phyloP scores from a whole-genome alignment of 2,329 filamentous ascomycete species.

The Elsinoe fawcettii region DNA sequence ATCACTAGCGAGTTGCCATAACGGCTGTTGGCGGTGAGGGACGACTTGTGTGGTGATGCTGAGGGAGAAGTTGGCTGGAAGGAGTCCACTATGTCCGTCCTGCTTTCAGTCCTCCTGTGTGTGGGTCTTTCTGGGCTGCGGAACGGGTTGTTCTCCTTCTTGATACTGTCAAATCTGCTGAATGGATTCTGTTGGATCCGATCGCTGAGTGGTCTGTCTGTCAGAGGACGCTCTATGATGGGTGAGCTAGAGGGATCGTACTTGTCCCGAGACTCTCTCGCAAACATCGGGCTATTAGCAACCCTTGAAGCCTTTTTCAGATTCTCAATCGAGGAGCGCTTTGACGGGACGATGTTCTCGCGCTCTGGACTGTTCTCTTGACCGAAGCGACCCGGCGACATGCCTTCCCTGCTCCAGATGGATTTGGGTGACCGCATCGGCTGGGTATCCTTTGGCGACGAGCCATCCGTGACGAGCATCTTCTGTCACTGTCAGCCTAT shows the following conservation, averaged over 20 bases:
- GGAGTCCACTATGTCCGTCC: slow-evolving; percentile 29
- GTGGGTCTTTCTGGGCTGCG: slow-evolving; percentile 22
- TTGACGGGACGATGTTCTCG: slow-evolving; percentile 55
- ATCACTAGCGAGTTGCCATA: slow-evolving; percentile 57
- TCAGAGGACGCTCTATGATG: slow-evolving; percentile 72
- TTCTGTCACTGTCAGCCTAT: slow-evolving; percentile 45
- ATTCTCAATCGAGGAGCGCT: slow-evolving; percentile 84
- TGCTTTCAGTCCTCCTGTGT: slow-evolving; percentile 48
- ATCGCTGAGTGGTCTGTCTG: slow-evolving; percentile 51
- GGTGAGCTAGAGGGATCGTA: slow-evolving; percentile 77
- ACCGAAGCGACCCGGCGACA: slow-evolving; percentile 55
- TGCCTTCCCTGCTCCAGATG: slow-evolving; percentile 68
- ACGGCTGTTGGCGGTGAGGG: slow-evolving; percentile 59
- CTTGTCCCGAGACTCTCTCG: slow-evolving; percentile 82
- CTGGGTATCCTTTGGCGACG: slow-evolving; percentile 57
- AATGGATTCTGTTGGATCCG: slow-evolving; percentile 65
- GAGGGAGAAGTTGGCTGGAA: slow-evolving; percentile 51
- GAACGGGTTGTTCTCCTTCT: slow-evolving; percentile 32
- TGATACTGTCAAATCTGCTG: slow-evolving; percentile 47
- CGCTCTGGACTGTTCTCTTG: slow-evolving; percentile 55
- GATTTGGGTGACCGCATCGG: slow-evolving; percentile 63
- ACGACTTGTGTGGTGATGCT: slow-evolving; percentile 79
- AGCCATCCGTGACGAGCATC: slow-evolving; percentile 59
- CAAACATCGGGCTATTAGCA: slow-evolving; percentile 96
- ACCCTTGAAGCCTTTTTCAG: slow-evolving; percentile 90